Conservation (phyloP, 2,329 filamentous ascomycete genomes). For the Cercospora citrullina region DNA sequence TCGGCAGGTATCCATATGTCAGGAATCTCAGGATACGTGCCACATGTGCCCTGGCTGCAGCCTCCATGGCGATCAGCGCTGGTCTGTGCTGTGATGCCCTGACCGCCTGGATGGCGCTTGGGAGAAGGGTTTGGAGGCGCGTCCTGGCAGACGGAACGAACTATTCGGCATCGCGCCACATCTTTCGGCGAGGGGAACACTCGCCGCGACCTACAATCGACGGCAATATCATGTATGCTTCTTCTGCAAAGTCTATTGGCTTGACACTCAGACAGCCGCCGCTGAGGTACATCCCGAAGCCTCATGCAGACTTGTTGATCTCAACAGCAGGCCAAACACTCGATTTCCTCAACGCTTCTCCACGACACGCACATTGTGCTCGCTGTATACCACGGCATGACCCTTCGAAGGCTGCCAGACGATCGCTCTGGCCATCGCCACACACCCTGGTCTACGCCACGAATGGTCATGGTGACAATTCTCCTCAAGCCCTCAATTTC, state of each 20-base stretch:
- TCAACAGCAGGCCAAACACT: neutral
- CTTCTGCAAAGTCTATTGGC: neutral
- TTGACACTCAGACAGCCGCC: neutral
- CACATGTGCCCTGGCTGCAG: neutral
- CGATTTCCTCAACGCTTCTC: neutral
- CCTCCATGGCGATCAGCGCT: neutral
- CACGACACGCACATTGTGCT: neutral
- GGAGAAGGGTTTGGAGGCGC: neutral
- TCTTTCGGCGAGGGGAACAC: neutral
- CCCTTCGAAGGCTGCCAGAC: neutral
- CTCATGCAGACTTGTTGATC: neutral
- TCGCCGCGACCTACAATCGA: neutral
- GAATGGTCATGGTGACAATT: neutral
- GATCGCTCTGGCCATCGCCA: slow-evolving; percentile 1
- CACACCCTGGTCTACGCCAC: neutral
- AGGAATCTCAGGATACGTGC: neutral
- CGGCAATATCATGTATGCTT: neutral
- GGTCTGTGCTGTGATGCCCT: neutral
- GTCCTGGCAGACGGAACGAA: neutral
- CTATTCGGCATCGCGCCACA: neutral
- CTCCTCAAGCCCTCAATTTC: neutral
- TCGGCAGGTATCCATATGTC: neutral
- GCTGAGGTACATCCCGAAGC: neutral
- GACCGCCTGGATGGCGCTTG: neutral
- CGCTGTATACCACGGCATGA: neutral